phyloP scores from a whole-genome alignment of 2,329 filamentous ascomycete genomes.

The Ophiostoma triangulosporum region DNA sequence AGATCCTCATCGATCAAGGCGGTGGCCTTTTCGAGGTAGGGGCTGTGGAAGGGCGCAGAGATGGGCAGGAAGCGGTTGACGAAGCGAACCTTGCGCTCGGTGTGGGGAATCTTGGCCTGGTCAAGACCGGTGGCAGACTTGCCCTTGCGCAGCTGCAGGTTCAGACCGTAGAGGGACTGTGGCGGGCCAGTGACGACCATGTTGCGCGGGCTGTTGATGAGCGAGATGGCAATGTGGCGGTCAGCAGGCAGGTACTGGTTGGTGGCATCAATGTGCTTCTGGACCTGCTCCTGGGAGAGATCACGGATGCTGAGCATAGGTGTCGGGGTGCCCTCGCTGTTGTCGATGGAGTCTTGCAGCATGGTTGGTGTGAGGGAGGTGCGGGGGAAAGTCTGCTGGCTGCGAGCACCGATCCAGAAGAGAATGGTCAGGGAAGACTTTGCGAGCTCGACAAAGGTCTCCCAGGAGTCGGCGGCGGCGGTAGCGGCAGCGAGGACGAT shows the following conservation, averaged over 20 bases:
- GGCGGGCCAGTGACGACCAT: slow-evolving; percentile 94
- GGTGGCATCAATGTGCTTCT: slow-evolving; percentile 92
- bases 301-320: slow-evolving; percentile 98
- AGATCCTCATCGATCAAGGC: slow-evolving; percentile 77
- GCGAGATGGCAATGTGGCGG: slow-evolving; percentile 85
- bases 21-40: slow-evolving; percentile 74
- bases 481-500: slow-evolving; percentile 88
- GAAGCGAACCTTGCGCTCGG: slow-evolving; percentile 90
- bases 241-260: slow-evolving; percentile 92
- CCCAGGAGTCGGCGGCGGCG: slow-evolving; percentile 83
- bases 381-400: slow-evolving; percentile 91
- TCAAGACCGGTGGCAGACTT: slow-evolving; percentile 96
- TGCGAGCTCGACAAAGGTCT: slow-evolving; percentile 71
- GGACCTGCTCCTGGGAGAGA: slow-evolving; percentile 72
- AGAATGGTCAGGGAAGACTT: slow-evolving; percentile 77
- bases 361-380: slow-evolving; percentile 86
- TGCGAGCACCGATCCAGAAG: slow-evolving; percentile 96
- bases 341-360: slow-evolving; percentile 82
- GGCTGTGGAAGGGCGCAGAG: slow-evolving; percentile 95
- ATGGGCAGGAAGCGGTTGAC: slow-evolving; percentile 96
- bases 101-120: slow-evolving; percentile 87
- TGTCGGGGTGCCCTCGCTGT: slow-evolving; percentile 88
- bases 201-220: slow-evolving; percentile 94
- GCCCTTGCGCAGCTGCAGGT: slow-evolving; percentile 86
- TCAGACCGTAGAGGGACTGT: slow-evolving; percentile 90